A percentile compares a stretch with the other conserved stretches of the same genome.
Evolutionary conservation across 768 basidiomycete genomes (phyloP).

Genomic region (Pleurotus giganteus): DNA sequence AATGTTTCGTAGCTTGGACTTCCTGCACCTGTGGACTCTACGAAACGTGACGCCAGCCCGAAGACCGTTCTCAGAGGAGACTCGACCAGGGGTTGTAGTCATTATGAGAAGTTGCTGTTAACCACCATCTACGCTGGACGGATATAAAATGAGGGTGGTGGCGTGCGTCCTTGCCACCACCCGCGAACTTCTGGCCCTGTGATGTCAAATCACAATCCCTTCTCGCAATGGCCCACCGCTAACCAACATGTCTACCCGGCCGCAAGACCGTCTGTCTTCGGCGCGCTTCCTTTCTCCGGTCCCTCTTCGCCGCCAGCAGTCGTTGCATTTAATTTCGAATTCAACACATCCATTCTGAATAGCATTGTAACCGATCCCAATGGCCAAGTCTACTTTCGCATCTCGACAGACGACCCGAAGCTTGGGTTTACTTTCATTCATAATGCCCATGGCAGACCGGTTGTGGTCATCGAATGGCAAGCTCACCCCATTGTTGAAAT

Average conservation of each 20-base stretch:
- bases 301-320: slow-evolving; percentile 28
- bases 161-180: neutral
- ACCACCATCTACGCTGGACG: neutral
- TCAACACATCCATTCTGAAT: slow-evolving; percentile 53
- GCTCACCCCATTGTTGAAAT: slow-evolving; percentile 49
- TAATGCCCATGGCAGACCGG: slow-evolving; percentile 40
- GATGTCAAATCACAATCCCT: slow-evolving; percentile 30
- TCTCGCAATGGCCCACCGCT: slow-evolving; percentile 22
- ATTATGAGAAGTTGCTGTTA: neutral
- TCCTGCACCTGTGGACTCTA: neutral
- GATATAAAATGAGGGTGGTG: neutral
- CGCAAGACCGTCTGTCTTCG: slow-evolving; percentile 53
- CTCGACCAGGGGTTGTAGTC: too few species aligned
- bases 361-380: slow-evolving; percentile 51
- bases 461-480: slow-evolving; percentile 63
- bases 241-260: slow-evolving; percentile 21
- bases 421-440: slow-evolving; percentile 56
- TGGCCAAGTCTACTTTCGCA: slow-evolving; percentile 42
- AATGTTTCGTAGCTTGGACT: neutral
- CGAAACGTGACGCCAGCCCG: neutral
- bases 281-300: slow-evolving; percentile 57
- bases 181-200: neutral
- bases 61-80: too few species aligned
- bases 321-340: slow-evolving; percentile 46
- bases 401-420: slow-evolving; percentile 48